Evolutionary conservation across 2,329 filamentous ascomycete genomes (phyloP).

Genomic region (Pyrenochaeta sp.): DNA sequence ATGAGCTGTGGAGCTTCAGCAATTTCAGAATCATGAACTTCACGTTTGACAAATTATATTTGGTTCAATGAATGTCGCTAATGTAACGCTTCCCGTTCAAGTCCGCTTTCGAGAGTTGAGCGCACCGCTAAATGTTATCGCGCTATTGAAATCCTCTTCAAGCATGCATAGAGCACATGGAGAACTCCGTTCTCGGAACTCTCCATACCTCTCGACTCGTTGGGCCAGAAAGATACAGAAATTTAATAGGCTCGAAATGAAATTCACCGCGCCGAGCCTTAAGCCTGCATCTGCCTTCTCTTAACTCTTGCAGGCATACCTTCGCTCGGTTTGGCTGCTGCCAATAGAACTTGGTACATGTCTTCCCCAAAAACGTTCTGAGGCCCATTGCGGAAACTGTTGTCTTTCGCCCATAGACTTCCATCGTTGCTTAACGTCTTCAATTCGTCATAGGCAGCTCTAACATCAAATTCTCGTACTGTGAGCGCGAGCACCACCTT

Average conservation of each 20-base stretch:
- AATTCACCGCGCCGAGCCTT: neutral
- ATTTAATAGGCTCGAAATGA: neutral
- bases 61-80: too few species aligned
- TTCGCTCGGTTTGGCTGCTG: constrained; percentile 35
- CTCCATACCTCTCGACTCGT: neutral
- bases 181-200: too few species aligned
- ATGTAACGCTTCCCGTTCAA: too few species aligned
- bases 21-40: neutral
- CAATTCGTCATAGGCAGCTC: constrained; percentile 20
- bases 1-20: neutral
- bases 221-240: neutral
- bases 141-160: neutral
- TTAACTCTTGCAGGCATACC: constrained; percentile 34
- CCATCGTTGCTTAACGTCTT: constrained; percentile 21
- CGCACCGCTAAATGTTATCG: too few species aligned
- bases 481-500: constrained; percentile 31
- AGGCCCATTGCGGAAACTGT: constrained; percentile 18
- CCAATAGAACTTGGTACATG: constrained; percentile 38
- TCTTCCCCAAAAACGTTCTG: constrained; percentile 31
- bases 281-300: constrained; percentile 12
- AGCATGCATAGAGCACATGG: neutral
- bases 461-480: constrained; percentile 29
- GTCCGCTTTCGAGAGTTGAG: too few species aligned
- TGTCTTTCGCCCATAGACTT: constrained; percentile 26
- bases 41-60: neutral